Evolutionary conservation across 192 early-diverging fungal species (phyloP), one percentile per base, ranked within the genome.

Genomic region (Coemansia aciculifera): DNA sequence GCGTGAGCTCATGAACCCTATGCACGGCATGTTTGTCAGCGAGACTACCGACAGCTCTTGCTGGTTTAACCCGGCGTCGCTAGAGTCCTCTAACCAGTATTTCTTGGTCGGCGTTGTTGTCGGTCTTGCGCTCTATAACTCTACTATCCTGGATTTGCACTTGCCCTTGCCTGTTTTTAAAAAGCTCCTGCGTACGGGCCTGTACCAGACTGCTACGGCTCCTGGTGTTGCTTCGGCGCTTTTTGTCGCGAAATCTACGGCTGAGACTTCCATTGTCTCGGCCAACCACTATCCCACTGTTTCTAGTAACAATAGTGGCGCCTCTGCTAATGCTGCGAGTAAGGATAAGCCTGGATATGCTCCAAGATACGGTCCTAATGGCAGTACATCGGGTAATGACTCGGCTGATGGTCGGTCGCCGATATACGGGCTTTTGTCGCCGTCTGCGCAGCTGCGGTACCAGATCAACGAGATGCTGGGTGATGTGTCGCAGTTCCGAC

Each of bases 111-210:
- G 97, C 19, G 89, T 94, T 8, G 89, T 98, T 6, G 88, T 98
- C 34, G 97, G 95, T 0, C 66, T 98, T 31, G 95, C 97, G 23
- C 91, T 98, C 31, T 96, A 97, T 72, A 96, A 98, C 75, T 92
- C 91, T 19, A 95, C 90, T 24, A 96, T 98, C 69, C 79, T 98
- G 19, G 95, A 96, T 71, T 83, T 97, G 17, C 92, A 91, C 21
- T 73, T 93, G 38, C 90, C 92, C 9, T 74, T 89, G 51, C 89
- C 90, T 8, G 89, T 88, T 49, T 98, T 95, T 69, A 98, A 98
- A 75, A 97, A 97, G 71, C 81, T 98, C 12, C 82, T 98, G 63
- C 72, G 72, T 32, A 63, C 75, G 0, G 66, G 49, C 6, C 68
- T 71, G 5, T 81, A 81, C 61, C 73, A 74, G 8, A 44, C 62